These are phyloP conservation scores for Suillus placidus DNA, from an alignment of 768 basidiomycete species.

Conservation along the genomic window DNA sequence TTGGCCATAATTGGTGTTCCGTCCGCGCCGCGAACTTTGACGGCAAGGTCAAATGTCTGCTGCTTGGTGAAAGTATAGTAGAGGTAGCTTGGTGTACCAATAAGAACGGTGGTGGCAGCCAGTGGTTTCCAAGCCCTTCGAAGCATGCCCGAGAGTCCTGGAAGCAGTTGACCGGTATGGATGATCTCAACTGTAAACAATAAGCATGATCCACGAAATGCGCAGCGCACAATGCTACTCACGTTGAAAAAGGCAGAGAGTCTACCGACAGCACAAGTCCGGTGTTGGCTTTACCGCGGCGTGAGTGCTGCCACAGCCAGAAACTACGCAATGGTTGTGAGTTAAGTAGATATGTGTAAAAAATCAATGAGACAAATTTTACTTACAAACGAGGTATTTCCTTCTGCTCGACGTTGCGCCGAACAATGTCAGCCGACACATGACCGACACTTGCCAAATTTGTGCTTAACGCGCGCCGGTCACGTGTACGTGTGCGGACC, in stretches of 20 bases:
- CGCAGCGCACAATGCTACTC: background rate
- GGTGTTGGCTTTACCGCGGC: background rate
- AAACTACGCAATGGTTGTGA: background rate
- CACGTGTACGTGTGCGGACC: slow-evolving; percentile 21
- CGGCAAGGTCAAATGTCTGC: slow-evolving; percentile 60
- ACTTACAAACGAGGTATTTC: slow-evolving; percentile 5
- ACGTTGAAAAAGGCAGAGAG: slow-evolving; percentile 2
- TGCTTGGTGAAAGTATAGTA: slow-evolving; percentile 51
- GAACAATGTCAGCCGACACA: background rate
- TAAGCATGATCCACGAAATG: background rate
- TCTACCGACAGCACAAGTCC: background rate
- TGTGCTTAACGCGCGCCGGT: slow-evolving; percentile 10
- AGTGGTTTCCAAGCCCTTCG: slow-evolving; percentile 70
- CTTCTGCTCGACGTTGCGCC: background rate
- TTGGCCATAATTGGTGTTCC: slow-evolving; percentile 60
- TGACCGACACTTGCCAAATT: slow-evolving; percentile 6
- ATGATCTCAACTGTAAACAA: background rate
- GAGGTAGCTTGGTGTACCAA: slow-evolving; percentile 62
- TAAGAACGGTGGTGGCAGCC: slow-evolving; percentile 52
- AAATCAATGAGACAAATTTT: background rate
- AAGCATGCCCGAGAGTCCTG: slow-evolving; percentile 47
- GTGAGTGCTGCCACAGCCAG: background rate
- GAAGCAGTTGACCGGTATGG: background rate
- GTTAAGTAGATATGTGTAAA: background rate
- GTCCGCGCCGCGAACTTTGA: slow-evolving; percentile 56